Conservation (phyloP, 305 asterid genomes). For the Fraxinus paxiana region DNA sequence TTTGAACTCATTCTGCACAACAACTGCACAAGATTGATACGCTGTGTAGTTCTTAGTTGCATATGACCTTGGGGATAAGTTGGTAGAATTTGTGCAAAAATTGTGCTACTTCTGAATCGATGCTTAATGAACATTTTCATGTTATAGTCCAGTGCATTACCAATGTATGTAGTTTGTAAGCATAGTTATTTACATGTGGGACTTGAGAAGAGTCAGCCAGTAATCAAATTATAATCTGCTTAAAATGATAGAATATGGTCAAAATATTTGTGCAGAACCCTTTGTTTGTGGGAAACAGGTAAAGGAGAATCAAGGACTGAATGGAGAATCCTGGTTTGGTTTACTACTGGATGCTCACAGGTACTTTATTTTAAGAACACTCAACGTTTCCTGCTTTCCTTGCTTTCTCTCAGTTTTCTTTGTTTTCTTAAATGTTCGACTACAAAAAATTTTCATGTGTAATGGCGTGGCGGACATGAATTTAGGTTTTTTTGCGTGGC, state of each 20-base stretch:
- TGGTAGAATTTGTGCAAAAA: not conserved
- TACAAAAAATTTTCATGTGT: not conserved
- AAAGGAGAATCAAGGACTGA: not conserved
- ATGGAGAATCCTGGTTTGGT: not conserved
- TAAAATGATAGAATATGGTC: not conserved
- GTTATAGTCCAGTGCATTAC: not conserved
- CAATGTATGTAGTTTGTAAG: not conserved
- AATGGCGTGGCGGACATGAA: not conserved
- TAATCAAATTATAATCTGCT: not conserved
- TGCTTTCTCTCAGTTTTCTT: not conserved
- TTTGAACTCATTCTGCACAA: not conserved
- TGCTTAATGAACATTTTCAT: not conserved
- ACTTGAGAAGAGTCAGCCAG: not conserved
- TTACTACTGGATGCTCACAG: not conserved
- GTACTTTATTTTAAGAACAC: not conserved
- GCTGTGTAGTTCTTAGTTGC: not conserved
- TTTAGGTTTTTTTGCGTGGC: not conserved
- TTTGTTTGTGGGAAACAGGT: not conserved
- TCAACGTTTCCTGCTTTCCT: not conserved
- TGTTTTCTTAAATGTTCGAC: not conserved
- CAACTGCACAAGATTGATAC: not conserved
- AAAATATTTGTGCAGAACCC: not conserved
- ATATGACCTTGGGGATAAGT: not conserved
- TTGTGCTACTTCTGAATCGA: not conserved
- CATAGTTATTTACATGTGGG: not conserved